A percentile compares a stretch with the other conserved stretches of the same genome.
Evolutionary conservation across 139 green algal species (phyloP).

Genomic region (Klebsormidium nitens): DNA sequence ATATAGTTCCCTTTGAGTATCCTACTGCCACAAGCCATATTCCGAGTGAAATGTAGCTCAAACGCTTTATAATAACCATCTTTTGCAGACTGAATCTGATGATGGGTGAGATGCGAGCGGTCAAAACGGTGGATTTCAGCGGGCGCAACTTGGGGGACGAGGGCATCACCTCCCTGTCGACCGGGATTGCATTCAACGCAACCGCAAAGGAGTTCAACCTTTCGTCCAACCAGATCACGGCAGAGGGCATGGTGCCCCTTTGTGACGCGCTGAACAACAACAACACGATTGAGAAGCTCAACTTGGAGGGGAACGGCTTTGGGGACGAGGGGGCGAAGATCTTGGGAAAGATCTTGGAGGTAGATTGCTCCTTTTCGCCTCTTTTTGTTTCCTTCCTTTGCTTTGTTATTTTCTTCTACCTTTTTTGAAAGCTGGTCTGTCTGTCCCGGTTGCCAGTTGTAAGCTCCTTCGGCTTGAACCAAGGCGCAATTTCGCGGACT

Average conservation of each 20-base stretch:
- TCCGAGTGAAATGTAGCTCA: too few species aligned
- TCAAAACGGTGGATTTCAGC: conserved; percentile 20
- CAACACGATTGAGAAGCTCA: conserved; percentile 32
- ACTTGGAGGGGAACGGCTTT: conserved; percentile 45
- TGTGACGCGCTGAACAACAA: conserved; percentile 48
- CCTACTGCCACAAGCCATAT: too few species aligned
- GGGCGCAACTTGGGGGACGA: conserved; percentile 77
- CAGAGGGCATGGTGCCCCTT: conserved; percentile 59
- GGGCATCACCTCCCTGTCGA: conserved; percentile 75
- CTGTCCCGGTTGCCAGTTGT: too few species aligned
- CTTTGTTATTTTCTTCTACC: too few species aligned
- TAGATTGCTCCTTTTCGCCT: too few species aligned
- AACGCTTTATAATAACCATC: too few species aligned
- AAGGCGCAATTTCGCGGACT: too few species aligned
- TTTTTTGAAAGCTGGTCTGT: too few species aligned
- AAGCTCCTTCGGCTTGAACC: too few species aligned
- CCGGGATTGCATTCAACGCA: conserved; percentile 87
- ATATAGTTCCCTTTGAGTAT: too few species aligned
- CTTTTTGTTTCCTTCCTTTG: too few species aligned
- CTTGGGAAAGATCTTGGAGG: too few species aligned
- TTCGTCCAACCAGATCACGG: conserved; percentile 83
- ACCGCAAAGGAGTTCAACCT: conserved; percentile 61
- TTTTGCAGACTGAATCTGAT: conserved; percentile 4
- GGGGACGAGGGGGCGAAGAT: conserved; percentile 47
- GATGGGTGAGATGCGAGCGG: background rate